Percentiles rank a stretch among this genome's conserved stretches.
Evolutionary conservation across 2,329 filamentous ascomycete genomes (phyloP).

Genomic region (Sporothrix dimorphospora): DNA sequence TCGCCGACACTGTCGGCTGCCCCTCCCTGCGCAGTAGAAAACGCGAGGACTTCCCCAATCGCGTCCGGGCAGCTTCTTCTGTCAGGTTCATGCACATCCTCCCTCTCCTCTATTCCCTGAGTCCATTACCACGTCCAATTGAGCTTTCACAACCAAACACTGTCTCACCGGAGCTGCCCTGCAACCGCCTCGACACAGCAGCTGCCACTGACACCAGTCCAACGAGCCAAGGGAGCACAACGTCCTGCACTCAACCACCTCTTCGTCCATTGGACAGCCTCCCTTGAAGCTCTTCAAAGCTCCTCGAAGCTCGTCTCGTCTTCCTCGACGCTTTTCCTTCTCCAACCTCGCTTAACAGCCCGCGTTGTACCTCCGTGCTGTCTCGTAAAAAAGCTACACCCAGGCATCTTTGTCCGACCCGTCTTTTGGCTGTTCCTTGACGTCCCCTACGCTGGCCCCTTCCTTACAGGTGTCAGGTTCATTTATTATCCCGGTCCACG

Average conservation of each 20-base stretch:
- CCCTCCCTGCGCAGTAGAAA: background rate
- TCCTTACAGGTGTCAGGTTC: background rate
- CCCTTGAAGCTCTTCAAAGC: background rate
- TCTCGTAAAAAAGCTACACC: background rate
- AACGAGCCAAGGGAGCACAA: background rate
- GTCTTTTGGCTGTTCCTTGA: background rate
- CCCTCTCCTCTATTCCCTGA: background rate
- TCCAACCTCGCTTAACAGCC: too few species aligned
- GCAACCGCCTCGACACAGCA: too few species aligned
- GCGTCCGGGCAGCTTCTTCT: background rate
- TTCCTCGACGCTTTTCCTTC: too few species aligned
- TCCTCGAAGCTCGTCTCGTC: too few species aligned
- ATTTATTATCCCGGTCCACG: background rate
- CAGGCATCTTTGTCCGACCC: background rate
- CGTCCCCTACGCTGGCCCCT: background rate
- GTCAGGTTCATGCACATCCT: background rate
- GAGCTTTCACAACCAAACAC: background rate
- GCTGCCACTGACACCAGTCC: too few species aligned
- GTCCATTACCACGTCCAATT: background rate
- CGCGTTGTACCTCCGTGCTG: too few species aligned
- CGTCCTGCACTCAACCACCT: background rate
- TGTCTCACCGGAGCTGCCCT: too few species aligned
- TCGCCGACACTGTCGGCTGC: background rate
- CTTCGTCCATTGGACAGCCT: too few species aligned
- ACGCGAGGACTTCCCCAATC: slow-evolving; percentile 17